These are phyloP conservation scores for Neophaeococcomyces mojaviensis DNA, from an alignment of 2,329 filamentous ascomycete species.

Conservation along the genomic window DNA sequence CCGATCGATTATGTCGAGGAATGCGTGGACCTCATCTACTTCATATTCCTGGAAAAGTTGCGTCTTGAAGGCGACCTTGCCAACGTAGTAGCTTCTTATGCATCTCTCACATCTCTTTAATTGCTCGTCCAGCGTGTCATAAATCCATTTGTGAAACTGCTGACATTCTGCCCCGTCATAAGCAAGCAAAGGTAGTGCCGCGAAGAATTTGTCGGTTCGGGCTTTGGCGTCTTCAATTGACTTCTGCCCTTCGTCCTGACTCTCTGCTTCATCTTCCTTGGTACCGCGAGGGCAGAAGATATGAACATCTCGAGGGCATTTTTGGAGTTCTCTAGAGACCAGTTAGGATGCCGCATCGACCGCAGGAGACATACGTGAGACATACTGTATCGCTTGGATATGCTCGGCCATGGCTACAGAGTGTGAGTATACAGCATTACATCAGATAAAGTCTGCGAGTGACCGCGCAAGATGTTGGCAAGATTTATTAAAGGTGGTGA, in stretches of 20 bases:
- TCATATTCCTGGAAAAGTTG: slow-evolving; percentile 51
- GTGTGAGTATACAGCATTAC: not conserved
- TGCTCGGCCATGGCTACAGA: slow-evolving; percentile 30
- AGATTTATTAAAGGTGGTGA: too few species aligned
- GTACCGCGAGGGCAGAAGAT: slow-evolving; percentile 60
- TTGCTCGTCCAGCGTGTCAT: slow-evolving; percentile 48
- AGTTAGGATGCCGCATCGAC: not conserved
- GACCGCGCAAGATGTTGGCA: not conserved
- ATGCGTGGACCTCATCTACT: slow-evolving; percentile 40
- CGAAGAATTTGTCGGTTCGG: slow-evolving; percentile 57
- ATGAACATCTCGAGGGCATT: slow-evolving; percentile 45
- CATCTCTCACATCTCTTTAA: slow-evolving; percentile 62
- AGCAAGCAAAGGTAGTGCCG: slow-evolving; percentile 62
- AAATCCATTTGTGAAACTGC: slow-evolving; percentile 54
- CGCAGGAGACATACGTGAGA: not conserved
- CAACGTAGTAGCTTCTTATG: slow-evolving; percentile 66
- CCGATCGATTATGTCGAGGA: slow-evolving; percentile 51
- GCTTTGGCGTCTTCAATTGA: slow-evolving; percentile 49
- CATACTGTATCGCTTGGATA: slow-evolving; percentile 34
- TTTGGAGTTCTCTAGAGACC: slow-evolving; percentile 34
- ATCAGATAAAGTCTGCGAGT: not conserved
- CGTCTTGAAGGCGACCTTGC: slow-evolving; percentile 55
- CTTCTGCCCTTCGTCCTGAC: slow-evolving; percentile 39
- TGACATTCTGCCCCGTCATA: slow-evolving; percentile 55
- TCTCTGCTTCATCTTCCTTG: slow-evolving; percentile 58